Percentiles rank a stretch among this genome's conserved stretches.
These are phyloP conservation scores for Pseudopyrenochaeta lycopersici DNA, from an alignment of 2,329 filamentous ascomycete species.

Conservation along the genomic window DNA sequence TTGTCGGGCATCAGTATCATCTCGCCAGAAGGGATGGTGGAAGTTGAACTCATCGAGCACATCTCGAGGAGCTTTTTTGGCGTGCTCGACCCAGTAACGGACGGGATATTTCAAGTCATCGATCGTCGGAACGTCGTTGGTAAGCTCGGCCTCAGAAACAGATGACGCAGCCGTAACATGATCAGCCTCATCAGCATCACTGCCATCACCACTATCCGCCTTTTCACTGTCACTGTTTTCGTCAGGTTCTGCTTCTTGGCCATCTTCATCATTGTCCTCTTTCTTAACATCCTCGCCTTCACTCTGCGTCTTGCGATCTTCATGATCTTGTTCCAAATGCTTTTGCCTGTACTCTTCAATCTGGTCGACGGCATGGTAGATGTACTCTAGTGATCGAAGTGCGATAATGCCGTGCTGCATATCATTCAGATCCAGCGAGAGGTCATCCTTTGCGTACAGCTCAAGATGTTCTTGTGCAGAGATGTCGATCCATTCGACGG, in stretches of 20 bases:
- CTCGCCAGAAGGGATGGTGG: slow-evolving; percentile 24
- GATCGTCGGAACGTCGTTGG: slow-evolving; percentile 4
- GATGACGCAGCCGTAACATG: slow-evolving; percentile 1
- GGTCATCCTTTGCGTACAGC: slow-evolving; percentile 25
- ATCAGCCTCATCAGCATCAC: neutral
- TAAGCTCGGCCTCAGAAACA: neutral
- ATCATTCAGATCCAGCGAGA: slow-evolving; percentile 22
- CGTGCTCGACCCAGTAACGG: slow-evolving; percentile 34
- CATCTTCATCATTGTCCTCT: neutral
- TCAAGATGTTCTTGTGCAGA: slow-evolving; percentile 30
- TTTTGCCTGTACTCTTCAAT: slow-evolving; percentile 1
- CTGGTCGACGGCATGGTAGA: slow-evolving; percentile 15
- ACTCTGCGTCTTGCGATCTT: neutral
- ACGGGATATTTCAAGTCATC: slow-evolving; percentile 25
- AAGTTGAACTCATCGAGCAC: slow-evolving; percentile 31
- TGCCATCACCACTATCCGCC: neutral
- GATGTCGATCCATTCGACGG: slow-evolving; percentile 33
- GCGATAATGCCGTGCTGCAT: slow-evolving; percentile 37
- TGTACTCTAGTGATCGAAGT: slow-evolving; percentile 29
- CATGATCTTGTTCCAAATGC: neutral
- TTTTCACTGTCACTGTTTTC: neutral
- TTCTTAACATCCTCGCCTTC: slow-evolving; percentile 6
- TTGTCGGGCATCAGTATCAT: slow-evolving; percentile 18
- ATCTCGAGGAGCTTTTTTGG: slow-evolving; percentile 26
- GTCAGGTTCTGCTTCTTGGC: neutral